Evolutionary conservation across 371 early-diverging fungal genomes (phyloP).

Genomic region (Mortierella sp.): DNA sequence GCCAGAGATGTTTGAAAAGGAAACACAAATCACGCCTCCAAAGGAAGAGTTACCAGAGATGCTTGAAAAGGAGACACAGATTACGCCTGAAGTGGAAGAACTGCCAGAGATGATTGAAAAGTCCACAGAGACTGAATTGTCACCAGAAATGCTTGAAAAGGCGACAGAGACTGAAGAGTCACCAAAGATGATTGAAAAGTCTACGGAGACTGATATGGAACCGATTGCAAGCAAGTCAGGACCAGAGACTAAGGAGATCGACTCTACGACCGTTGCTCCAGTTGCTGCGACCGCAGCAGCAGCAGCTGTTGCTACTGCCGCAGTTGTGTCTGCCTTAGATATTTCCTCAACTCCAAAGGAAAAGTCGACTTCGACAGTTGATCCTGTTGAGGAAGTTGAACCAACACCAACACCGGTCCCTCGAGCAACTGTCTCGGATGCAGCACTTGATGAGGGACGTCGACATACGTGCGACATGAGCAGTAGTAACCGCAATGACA

Average conservation of each 20-base stretch:
- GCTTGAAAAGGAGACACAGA: too few relatives aligned
- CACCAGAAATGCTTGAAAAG: background rate
- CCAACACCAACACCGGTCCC: conserved; percentile 7
- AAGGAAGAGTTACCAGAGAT: too few relatives aligned
- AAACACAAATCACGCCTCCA: too few relatives aligned
- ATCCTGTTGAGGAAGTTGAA: background rate
- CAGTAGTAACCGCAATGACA: conserved; percentile 6
- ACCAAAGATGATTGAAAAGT: background rate
- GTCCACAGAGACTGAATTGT: background rate
- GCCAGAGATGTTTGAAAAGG: too few relatives aligned
- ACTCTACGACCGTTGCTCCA: background rate
- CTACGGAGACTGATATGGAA: background rate
- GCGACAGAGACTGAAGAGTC: background rate
- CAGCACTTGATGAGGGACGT: conserved; percentile 24
- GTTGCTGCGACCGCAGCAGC: conserved; percentile 2
- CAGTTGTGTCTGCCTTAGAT: conserved; percentile 4
- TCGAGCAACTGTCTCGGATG: conserved; percentile 3
- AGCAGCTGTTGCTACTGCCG: conserved; percentile 2
- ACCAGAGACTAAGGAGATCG: background rate
- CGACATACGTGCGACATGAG: conserved; percentile 52
- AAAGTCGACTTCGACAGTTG: background rate
- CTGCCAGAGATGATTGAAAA: background rate
- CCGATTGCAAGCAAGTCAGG: background rate
- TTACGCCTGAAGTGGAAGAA: too few relatives aligned
- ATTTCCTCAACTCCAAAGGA: background rate